Percentiles rank a stretch among this genome's conserved stretches.
Evolutionary conservation across 352 stramenopile genomes (phyloP).

Genomic region (Pythium periplocum): DNA sequence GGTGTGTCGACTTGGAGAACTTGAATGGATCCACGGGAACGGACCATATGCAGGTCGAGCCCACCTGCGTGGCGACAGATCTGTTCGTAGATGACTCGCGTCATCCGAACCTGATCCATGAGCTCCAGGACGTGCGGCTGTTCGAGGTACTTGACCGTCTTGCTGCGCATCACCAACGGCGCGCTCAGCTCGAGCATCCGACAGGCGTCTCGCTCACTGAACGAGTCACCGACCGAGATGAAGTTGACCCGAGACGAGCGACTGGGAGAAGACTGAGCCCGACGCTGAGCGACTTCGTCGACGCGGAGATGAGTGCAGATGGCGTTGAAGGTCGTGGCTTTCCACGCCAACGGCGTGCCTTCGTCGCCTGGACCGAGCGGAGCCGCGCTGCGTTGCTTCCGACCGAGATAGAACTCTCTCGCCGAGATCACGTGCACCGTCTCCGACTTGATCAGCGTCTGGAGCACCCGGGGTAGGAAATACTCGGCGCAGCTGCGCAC

Average conservation of each 20-base stretch:
- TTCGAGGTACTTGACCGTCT: slow-evolving; percentile 55
- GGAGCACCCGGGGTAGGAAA: slow-evolving; percentile 40
- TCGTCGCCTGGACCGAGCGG: slow-evolving; percentile 3
- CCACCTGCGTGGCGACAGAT: slow-evolving; percentile 34
- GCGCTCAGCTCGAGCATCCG: slow-evolving; percentile 31
- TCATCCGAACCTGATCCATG: slow-evolving; percentile 39
- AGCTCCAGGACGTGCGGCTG: slow-evolving; percentile 37
- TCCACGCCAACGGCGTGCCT: slow-evolving; percentile 43
- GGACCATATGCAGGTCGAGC: slow-evolving; percentile 39
- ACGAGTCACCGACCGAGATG: slow-evolving; percentile 50
- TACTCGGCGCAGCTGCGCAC: slow-evolving; percentile 32
- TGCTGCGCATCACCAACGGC: slow-evolving; percentile 27
- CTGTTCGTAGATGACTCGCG: slow-evolving; percentile 24
- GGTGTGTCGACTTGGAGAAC: slow-evolving; percentile 28
- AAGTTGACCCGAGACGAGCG: slow-evolving; percentile 24
- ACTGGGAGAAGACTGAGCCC: slow-evolving; percentile 5
- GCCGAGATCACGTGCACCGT: slow-evolving; percentile 50
- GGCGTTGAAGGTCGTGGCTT: slow-evolving; percentile 43
- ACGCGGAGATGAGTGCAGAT: slow-evolving; percentile 44
- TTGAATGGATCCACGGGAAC: slow-evolving; percentile 16
- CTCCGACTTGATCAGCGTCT: slow-evolving; percentile 31
- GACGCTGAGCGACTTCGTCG: slow-evolving; percentile 23
- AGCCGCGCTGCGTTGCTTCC: slow-evolving; percentile 14
- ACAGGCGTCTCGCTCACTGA: slow-evolving; percentile 52
- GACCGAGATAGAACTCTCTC: slow-evolving; percentile 48